phyloP scores from a whole-genome alignment of 495 filamentous ascomycete genomes.

The Aspergillus biplanus region DNA sequence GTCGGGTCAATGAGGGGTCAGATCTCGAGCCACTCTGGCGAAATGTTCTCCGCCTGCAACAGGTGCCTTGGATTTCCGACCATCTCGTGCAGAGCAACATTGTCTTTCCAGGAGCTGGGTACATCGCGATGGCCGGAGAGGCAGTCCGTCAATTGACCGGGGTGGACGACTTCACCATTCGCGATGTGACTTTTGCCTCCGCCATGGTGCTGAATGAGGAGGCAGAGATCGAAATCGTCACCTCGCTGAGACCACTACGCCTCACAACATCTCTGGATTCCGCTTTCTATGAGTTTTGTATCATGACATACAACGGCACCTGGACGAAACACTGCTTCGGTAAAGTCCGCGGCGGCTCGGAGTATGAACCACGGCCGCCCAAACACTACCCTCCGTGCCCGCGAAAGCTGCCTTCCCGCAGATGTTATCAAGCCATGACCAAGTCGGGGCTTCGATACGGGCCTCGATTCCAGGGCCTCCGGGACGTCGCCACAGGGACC shows the following conservation, averaged over 20 bases:
- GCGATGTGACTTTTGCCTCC: slow-evolving; percentile 20
- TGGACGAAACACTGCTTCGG: slow-evolving; percentile 51
- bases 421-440: background rate
- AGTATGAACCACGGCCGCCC: background rate
- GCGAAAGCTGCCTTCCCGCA: background rate
- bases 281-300: slow-evolving; percentile 50
- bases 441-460: background rate
- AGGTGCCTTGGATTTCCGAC: slow-evolving; percentile 32
- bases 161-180: slow-evolving; percentile 19
- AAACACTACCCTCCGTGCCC: background rate
- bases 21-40: slow-evolving; percentile 39
- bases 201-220: slow-evolving; percentile 30
- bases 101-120: slow-evolving; percentile 54
- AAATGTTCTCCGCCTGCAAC: slow-evolving; percentile 39
- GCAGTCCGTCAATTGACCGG: slow-evolving; percentile 45
- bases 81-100: slow-evolving; percentile 49
- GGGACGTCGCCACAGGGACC: background rate
- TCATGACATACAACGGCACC: slow-evolving; percentile 42
- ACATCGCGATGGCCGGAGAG: slow-evolving; percentile 52
- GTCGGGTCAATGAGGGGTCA: slow-evolving; percentile 23
- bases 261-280: slow-evolving; percentile 42
- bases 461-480: background rate
- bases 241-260: slow-evolving; percentile 34
- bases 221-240: slow-evolving; percentile 36
- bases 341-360: slow-evolving; percentile 18